Evolutionary conservation across 768 basidiomycete genomes (phyloP), one percentile per base, ranked within the genome.

Genomic region (Galerina sulciceps): DNA sequence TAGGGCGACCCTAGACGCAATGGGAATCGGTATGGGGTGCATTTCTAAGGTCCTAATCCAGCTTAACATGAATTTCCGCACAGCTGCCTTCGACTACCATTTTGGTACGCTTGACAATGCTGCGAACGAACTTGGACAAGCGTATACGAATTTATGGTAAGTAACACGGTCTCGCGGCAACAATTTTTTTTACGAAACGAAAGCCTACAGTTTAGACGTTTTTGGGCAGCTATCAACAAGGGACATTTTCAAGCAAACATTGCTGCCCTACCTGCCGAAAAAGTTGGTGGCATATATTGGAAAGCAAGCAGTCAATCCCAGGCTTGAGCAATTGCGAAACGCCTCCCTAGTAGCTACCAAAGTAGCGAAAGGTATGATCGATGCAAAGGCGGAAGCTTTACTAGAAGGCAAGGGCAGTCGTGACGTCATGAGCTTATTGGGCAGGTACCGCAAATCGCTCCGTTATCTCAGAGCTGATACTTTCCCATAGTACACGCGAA

Each of bases 81-180:
- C 54, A 79, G 82, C 78, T 50, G 81, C 80, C 40, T 85, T 85
- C 59, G 83, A 83, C 53, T 77, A 83, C 61, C 73, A 73, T 23
- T 83, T 84, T 38, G 75, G 73, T 11, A 72, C 73, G 2, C 62
- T 78, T 59, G 75, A 79, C 14, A 65, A 77, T 51, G 68, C 62
- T 13, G 67, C 75, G 18, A 78, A 77, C 54, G 66, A 69, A 37
- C 71, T 82, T 17, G 74, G 71, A 20, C 67, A 70, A 13, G 75
- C 72, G 1, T 81, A 75, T 56, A 59, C 65, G 22, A 76, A 71
- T 43, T 50, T 80, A 31, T 66, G 76, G 79, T 80, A 60, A 26
- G 75, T 31, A 31, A 4, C 26, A 31, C 26, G 26, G 26, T 31
- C 8, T 31, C 26, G 26, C 26, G 8, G 26, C 26, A 31, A 5